Evolutionary conservation across 495 filamentous ascomycete genomes (phyloP), one percentile per base, ranked within the genome.

Genomic region (Wilcoxina mikolae): DNA sequence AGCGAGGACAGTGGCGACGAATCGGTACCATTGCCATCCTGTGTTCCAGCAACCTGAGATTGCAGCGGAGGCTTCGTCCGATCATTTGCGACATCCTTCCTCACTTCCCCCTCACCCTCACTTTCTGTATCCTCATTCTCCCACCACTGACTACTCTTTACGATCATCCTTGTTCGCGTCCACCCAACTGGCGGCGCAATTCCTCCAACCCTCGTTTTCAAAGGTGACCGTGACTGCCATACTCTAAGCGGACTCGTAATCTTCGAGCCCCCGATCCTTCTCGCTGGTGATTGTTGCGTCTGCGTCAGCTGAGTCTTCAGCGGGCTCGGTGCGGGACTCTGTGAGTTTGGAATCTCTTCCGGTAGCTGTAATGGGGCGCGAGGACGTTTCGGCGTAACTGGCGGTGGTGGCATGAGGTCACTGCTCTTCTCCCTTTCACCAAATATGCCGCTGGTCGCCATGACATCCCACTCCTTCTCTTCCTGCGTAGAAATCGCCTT

Each of bases 71-170:
- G n/a, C n/a, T n/a, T n/a, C n/a, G n/a, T n/a, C n/a, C n/a, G n/a
- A n/a, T n/a, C n/a, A n/a, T n/a, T n/a, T n/a, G n/a, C n/a, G n/a
- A n/a, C n/a, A n/a, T n/a, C n/a, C n/a, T n/a, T n/a, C n/a, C n/a
- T n/a, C n/a, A 20, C 28, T 39, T 38, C 48, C 4, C 48, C 9
- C 18, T 35, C 28, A 15, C n/a, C 29, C 28, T 22, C 54, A 31
- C 33, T 17, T 17, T 35, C 9, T 3, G 27, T 49, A 28, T 65
- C 62, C 38, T 65, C 62, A 52, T 58, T 61, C 10, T 65, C 62
- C 54, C 57, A 65, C 62, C 62, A 65, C 39, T 65, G 62, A 48
- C 61, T 65, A 20, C 62, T 65, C 22, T 58, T 53, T n/a, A 65
- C 50, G 17, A 50, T 47, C 23, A 18, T 20, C 39, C 17, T 43